Evolutionary conservation across 805 yeast genomes (phyloP).

Genomic region (Allodekkera sacchari): DNA sequence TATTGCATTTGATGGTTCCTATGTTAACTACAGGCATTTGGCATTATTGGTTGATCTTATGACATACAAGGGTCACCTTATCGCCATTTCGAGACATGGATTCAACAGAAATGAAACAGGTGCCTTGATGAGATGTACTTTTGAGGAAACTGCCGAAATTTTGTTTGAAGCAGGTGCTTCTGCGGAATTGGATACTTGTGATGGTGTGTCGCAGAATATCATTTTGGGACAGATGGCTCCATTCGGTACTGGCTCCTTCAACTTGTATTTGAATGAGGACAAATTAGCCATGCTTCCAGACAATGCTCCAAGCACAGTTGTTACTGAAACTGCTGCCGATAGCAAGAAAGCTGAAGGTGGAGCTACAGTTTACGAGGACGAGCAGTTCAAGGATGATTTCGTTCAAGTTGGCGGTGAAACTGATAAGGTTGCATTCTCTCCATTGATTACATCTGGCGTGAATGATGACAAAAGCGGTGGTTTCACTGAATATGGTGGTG

Average conservation of each 20-base stretch:
- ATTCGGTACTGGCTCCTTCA: slow-evolving; percentile 96
- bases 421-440: slow-evolving; percentile 78
- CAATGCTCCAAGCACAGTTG: slow-evolving; percentile 31
- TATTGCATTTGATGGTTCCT: slow-evolving; percentile 99
- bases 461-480: slow-evolving; percentile 73
- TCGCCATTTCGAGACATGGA: slow-evolving; percentile 99
- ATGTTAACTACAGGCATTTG: slow-evolving; percentile 97
- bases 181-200: slow-evolving; percentile 96
- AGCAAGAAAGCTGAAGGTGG: slow-evolving; percentile 64
- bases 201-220: slow-evolving; percentile 97
- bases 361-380: slow-evolving; percentile 82
- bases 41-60: slow-evolving; percentile 95
- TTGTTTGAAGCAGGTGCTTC: slow-evolving; percentile 96
- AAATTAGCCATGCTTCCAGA: slow-evolving; percentile 61
- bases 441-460: slow-evolving; percentile 80
- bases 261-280: slow-evolving; percentile 87
- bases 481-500: slow-evolving; percentile 71
- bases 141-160: slow-evolving; percentile 98
- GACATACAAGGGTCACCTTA: slow-evolving; percentile 97
- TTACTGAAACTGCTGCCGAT: slow-evolving; percentile 31
- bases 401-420: slow-evolving; percentile 36
- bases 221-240: slow-evolving; percentile 98
- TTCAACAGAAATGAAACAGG: slow-evolving; percentile 98
- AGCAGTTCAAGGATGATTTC: slow-evolving; percentile 56
- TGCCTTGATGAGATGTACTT: slow-evolving; percentile 98